phyloP scores from a whole-genome alignment of 306 rosid genomes.

The Hylodesmum podocarpum region DNA sequence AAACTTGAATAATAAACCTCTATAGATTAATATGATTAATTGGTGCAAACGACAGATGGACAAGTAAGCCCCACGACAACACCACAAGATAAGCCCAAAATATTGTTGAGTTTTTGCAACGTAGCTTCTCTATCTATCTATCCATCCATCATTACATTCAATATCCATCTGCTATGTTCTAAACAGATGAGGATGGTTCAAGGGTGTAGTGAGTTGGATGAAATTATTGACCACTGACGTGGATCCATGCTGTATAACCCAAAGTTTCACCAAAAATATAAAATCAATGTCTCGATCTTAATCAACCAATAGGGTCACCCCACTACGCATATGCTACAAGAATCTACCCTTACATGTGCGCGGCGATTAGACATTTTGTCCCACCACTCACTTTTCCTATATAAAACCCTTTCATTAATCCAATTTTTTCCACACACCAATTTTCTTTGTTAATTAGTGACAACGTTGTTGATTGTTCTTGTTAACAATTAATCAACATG shows the following conservation, averaged over 20 bases:
- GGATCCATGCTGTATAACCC: conserved; percentile 68
- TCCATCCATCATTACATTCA: no score
- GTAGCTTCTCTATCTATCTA: not conserved
- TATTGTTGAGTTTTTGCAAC: not conserved
- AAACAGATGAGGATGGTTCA: conserved; percentile 13
- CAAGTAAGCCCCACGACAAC: not conserved
- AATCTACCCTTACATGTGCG: conserved; percentile 44
- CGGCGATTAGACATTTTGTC: conserved; percentile 46
- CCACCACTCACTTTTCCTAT: conserved; percentile 24
- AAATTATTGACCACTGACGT: conserved; percentile 67
- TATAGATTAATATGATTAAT: no score
- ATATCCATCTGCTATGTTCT: not conserved
- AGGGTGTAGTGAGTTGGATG: not conserved
- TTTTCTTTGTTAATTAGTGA: no score
- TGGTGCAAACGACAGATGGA: no score
- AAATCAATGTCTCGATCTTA: conserved; percentile 21
- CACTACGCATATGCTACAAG: not conserved
- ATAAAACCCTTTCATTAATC: no score
- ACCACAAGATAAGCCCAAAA: not conserved
- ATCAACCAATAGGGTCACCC: conserved; percentile 13
- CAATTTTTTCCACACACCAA: not conserved
- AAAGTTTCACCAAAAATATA: not conserved
- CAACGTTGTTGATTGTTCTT: not conserved
- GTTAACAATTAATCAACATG: not conserved
- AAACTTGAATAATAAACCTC: no score